Evolutionary conservation across 2,329 filamentous ascomycete species (phyloP), one percentile per base, ranked within the genome.

Genomic region (Didymella pomorum): DNA sequence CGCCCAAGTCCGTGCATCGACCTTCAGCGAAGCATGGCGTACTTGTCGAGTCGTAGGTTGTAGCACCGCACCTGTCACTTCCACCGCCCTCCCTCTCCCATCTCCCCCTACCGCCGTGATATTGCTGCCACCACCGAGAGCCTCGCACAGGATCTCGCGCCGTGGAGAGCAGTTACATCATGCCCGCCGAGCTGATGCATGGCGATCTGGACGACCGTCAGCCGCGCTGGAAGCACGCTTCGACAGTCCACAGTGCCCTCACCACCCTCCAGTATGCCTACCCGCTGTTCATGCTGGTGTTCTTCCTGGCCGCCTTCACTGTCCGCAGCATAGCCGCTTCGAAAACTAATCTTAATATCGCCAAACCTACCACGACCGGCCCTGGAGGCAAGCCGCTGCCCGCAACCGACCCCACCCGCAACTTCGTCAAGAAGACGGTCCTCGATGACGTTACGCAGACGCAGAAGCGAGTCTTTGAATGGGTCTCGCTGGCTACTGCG

Each of bases 361-460:
- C 79, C 44, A 75, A 80, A 68, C 73, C 78, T 41, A 75, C 79
- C 59, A 84, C 85, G 64, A 87, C 84, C 52, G 93, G 93, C n/a
- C 93, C 93, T 1, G 93, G 92, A 55, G 94, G 93, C 66, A 93
- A 96, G 76, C 92, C 92, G 31, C 81, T 97, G 52, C 93, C 92
- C 59, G 90, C 87, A 73, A 86, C 77, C 71, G 81, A 79, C 68
- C 78, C 76, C 63, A 78, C 73, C 49, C 74, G 67, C 69, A 71
- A 76, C 70, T 68, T 72, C 56, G 71, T 82, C 73, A 80, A 80
- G 63, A 80, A 81, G 68, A 77, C 80, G 60, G 74, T 74, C 50
- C 75, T 78, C 62, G 79, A 78, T 60, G 83, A 87, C 66, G 87
- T 92, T 75, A 89, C 88, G 61, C 84, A 81, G n/a, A 80, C 83